Conservation (phyloP, 164 flowering plant genomes). For the Umbellularia californica region DNA sequence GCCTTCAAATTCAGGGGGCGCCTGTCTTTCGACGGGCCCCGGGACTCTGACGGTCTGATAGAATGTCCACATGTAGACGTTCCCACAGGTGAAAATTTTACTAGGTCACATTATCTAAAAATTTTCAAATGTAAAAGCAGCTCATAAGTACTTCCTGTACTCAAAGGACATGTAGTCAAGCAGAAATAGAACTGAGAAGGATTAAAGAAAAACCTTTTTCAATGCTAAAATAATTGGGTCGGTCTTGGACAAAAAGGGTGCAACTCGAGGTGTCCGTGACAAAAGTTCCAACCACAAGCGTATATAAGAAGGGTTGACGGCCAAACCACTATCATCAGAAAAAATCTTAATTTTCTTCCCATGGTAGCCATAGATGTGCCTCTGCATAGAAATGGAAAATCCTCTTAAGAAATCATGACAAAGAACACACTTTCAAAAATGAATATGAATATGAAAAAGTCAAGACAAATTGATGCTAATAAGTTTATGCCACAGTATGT, state of each 20-base stretch:
- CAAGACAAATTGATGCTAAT: neutral
- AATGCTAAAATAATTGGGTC: conserved; percentile 76
- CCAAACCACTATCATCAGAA: conserved; percentile 77
- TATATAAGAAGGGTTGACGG: conserved; percentile 76
- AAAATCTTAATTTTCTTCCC: conserved; percentile 73
- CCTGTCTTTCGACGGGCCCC: no score
- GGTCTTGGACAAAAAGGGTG: conserved; percentile 78
- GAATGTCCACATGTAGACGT: no score
- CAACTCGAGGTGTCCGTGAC: conserved; percentile 89
- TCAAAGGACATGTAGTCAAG: neutral
- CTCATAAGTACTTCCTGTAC: neutral
- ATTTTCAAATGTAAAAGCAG: neutral
- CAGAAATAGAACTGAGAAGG: conserved; percentile 1
- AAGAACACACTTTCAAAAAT: neutral
- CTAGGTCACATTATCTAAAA: neutral
- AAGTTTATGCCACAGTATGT: neutral
- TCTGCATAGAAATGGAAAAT: conserved; percentile 38
- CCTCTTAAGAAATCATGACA: neutral
- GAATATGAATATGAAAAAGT: neutral
- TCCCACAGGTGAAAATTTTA: no score
- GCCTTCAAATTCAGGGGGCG: no score
- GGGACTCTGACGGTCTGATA: no score
- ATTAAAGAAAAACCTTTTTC: conserved; percentile 51
- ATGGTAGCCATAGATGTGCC: conserved; percentile 77
- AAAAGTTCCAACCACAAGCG: conserved; percentile 73